Percentiles rank a stretch among this genome's conserved stretches.
phyloP scores from a whole-genome alignment of 73 alveolate species.

The Tetrahymena elliotti region DNA sequence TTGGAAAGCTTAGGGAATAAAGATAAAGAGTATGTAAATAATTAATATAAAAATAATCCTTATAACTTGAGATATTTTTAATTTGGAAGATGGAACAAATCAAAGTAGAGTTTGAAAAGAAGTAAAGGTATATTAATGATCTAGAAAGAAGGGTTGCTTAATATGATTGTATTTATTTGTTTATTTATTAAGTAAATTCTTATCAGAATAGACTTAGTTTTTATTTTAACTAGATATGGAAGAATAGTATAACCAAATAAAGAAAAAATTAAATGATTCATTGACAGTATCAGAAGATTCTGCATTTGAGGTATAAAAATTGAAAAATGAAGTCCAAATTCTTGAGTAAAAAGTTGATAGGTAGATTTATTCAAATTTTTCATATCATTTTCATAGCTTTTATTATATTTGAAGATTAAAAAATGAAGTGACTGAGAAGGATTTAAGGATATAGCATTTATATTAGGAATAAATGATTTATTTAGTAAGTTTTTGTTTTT shows the following conservation, averaged over 20 bases:
- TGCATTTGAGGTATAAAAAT: neutral
- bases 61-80: neutral
- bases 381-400: too few relatives aligned
- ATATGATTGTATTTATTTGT: neutral
- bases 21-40: neutral
- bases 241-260: neutral
- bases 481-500: neutral
- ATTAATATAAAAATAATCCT: neutral
- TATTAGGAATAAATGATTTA: neutral
- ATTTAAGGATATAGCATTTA: neutral
- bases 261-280: neutral
- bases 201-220: neutral
- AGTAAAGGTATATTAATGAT: neutral
- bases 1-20: neutral
- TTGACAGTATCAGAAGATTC: neutral
- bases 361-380: neutral
- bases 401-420: too few relatives aligned
- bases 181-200: neutral
- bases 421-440: neutral
- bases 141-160: neutral
- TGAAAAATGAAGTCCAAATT: neutral
- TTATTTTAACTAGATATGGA: neutral
- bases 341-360: neutral
- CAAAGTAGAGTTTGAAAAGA: neutral
- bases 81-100: neutral